Base-by-base conservation (phyloP, 2,329 filamentous ascomycete species). In the Zelopaecilomyces penicillatus region DNA sequence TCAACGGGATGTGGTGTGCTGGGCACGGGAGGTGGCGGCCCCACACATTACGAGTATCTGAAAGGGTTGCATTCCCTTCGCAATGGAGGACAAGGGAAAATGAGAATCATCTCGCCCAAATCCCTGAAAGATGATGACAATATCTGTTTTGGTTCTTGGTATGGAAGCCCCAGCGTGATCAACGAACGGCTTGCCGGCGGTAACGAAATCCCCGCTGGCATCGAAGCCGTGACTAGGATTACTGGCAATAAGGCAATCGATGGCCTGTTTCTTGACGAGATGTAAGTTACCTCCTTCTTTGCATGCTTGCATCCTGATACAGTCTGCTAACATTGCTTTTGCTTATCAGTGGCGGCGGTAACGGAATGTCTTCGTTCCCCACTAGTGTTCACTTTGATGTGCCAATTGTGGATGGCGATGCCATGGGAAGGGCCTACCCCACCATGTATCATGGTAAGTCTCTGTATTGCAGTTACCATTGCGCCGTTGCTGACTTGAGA, bases 111-210 rank as follows among this genome's bases (percentile, higher is more conserved):
- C 2, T 59, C 65, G 0, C 62, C 66, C 0, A 58, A 58, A 5
- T 53, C 57, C 0, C 51, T 72, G 0, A 54, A 58, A 4, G 68
- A 71, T 30, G 54, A 61, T 8, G 67, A 65, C 6, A 52, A 60
- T 2, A 59, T 68, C 4, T 67, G 67, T 36, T 66, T 69, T 34
- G 68, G 68, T 0, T 67, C 67, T 0, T 70, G 68, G 59, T 71
- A 71, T 37, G 69, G 69, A 3, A 67, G 65, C 31, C 66, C 66
- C 0, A 67, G 62, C 19, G 65, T 68, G 7, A 63, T 64, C 35
- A 65, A 64, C 31, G 65, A 68, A 52, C 57, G 62, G 0, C 55
- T 68, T 1, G 57, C 58, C 1, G 55, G 55, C 1, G 66, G 66
- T 4, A 62, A 52, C 11, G 66, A 67, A 48, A 66, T 67, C 26